phyloP scores from a whole-genome alignment of 164 flowering plant species.

The Liriodendron chinense region DNA sequence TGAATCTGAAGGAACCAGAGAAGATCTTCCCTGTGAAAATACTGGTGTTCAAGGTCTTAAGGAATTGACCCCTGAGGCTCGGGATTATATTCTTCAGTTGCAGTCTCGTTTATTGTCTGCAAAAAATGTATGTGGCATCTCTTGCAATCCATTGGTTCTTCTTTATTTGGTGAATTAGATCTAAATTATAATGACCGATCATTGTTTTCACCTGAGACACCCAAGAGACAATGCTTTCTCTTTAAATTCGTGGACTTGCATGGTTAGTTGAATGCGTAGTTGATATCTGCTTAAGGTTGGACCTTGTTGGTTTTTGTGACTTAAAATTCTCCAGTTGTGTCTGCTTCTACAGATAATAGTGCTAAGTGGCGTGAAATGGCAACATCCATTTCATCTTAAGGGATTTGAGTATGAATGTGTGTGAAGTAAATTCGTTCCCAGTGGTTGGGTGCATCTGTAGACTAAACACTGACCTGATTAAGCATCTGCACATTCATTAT shows the following conservation, averaged over 20 bases:
- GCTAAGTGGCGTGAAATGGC: too few relatives aligned
- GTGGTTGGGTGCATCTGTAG: too few relatives aligned
- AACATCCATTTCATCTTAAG: too few relatives aligned
- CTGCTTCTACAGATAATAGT: too few relatives aligned
- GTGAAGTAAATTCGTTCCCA: too few relatives aligned
- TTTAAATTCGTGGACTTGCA: neutral
- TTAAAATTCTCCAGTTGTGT: too few relatives aligned
- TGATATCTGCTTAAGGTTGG: too few relatives aligned
- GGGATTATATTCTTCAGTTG: conserved; percentile 49
- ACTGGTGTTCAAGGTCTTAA: conserved; percentile 49
- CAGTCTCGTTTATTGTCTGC: conserved; percentile 60
- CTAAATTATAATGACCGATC: neutral
- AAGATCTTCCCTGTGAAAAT: conserved; percentile 20
- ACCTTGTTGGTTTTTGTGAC: too few relatives aligned
- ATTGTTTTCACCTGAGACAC: neutral
- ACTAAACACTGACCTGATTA: too few relatives aligned
- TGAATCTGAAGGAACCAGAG: conserved; percentile 20
- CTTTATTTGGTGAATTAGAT: neutral
- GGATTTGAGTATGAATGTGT: too few relatives aligned
- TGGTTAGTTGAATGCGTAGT: neutral
- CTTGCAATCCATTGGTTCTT: neutral
- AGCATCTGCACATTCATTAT: too few relatives aligned
- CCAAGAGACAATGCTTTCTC: neutral
- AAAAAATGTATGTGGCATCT: conserved; percentile 43
- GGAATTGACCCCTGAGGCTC: conserved; percentile 62